Base-by-base conservation (phyloP, 2,329 filamentous ascomycete species). In the Ceratocystis huliohia region DNA sequence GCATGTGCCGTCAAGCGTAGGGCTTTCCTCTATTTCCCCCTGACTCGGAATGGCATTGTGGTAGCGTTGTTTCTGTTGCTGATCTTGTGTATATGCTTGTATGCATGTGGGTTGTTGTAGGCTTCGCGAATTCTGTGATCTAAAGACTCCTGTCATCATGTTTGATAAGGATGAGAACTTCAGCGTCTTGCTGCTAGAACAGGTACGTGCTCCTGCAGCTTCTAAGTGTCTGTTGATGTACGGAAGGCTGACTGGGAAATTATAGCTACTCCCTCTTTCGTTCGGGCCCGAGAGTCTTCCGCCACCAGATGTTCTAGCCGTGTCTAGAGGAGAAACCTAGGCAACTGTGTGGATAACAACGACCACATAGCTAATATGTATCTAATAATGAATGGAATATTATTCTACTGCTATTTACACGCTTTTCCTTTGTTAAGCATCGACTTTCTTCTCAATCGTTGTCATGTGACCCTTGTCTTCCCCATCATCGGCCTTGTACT, bases 1-100 rank as follows among this genome's bases (percentile, higher is more conserved):
- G 94, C 66, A 96, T 96, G 91, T 97, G 93, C 75, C 82, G 93
- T 72, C 93, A 96, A 75, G 96, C 93, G 88, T 91, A 74, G 78
- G 84, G 2, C 22, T 57, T 57, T n/a, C 28, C 10, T 81, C 64
- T 63, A 46, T 56, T 48, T 65, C 33, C 66, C 67, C n/a, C 6
- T 33, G 64, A 41, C 20, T 53, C 20, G 33, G 8, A 28, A 5
- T 46, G 30, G 20, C 33, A 15, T 28, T 25, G 41, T 8, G 2
- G 17, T 30, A 13, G n/a, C 25, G 25, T 48, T 33, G 10, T 46
- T 30, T 30, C 10, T n/a, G 53, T 22, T 30, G 61, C 65, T 69
- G 61, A 53, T 53, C 48, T 41, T 50, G n/a, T 53, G 48, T 10
- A 20, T 53, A 13, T 25, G 17, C 37, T 53, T 53, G 3, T 10